These are phyloP conservation scores for Flaveria bidentis DNA, from an alignment of 129 eudicot species.

Conservation along the genomic window DNA sequence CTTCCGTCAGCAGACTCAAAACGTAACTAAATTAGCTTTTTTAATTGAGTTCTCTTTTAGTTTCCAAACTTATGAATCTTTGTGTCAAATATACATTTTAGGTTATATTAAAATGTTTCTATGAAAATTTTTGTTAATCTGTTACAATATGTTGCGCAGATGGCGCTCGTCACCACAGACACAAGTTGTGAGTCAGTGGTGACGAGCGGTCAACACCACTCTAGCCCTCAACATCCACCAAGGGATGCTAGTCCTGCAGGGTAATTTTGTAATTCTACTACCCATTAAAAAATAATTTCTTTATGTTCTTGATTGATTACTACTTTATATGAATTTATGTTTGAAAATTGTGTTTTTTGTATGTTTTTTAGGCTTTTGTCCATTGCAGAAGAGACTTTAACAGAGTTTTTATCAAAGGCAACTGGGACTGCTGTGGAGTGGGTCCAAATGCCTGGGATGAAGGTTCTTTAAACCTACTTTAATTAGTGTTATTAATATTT, in stretches of 20 bases:
- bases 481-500: constrained; percentile 19
- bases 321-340: constrained; percentile 10
- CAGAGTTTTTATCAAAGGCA: constrained; percentile 90
- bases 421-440: constrained; percentile 95
- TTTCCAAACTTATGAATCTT: neutral
- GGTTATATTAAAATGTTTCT: neutral
- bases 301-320: constrained; percentile 25
- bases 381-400: constrained; percentile 90
- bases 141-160: constrained; percentile 40
- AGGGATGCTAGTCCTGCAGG: constrained; percentile 91
- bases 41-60: neutral
- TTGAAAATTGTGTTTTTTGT: constrained; percentile 31
- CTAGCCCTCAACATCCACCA: constrained; percentile 74
- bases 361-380: constrained; percentile 77
- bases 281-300: neutral
- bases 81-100: neutral
- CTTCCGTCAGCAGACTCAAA: constrained; percentile 75
- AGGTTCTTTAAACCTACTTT: constrained; percentile 48
- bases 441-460: constrained; percentile 98
- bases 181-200: constrained; percentile 83
- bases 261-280: constrained; percentile 32
- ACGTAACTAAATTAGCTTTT: constrained; percentile 35
- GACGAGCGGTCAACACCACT: constrained; percentile 76
- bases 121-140: neutral
- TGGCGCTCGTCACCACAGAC: constrained; percentile 68